Evolutionary conservation across 2,329 filamentous ascomycete species (phyloP).

Genomic region (Fusarium citri): DNA sequence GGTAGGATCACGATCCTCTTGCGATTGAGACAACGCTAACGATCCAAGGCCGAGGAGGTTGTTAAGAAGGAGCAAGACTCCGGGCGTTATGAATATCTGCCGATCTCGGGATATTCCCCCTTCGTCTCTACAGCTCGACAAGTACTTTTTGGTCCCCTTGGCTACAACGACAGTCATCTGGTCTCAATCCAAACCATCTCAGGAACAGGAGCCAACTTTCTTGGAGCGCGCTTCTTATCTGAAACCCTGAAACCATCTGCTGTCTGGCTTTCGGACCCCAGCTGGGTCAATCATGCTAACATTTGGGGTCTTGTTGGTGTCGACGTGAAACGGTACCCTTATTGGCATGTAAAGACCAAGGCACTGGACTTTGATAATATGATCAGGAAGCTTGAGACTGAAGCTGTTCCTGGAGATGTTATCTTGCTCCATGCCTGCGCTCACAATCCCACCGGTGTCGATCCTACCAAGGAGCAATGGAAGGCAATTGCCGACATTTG

Average conservation of each 20-base stretch:
- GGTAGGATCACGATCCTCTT: neutral
- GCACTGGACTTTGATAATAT: neutral
- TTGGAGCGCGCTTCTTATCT: neutral
- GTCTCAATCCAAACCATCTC: neutral
- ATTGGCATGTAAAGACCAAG: neutral
- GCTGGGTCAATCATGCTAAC: neutral
- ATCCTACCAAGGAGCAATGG: neutral
- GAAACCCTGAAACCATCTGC: neutral
- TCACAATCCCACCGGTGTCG: neutral
- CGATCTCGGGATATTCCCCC: neutral
- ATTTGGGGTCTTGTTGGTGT: neutral
- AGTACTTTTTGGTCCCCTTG: neutral
- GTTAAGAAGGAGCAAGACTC: neutral
- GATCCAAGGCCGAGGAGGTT: neutral
- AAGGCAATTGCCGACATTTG: neutral
- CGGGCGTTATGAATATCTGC: neutral
- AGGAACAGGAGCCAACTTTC: slow-evolving; percentile 1
- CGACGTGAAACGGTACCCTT: neutral
- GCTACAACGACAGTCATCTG: neutral
- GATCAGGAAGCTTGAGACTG: neutral
- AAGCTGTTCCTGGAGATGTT: neutral
- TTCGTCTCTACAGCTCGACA: neutral
- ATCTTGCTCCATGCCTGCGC: slow-evolving; percentile 6
- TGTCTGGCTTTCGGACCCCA: slow-evolving; percentile 5
- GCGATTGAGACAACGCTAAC: neutral